Percentiles rank a stretch among this genome's conserved stretches.
Evolutionary conservation across 139 green algal genomes (phyloP).

Genomic region (Chlamydomonas urium): DNA sequence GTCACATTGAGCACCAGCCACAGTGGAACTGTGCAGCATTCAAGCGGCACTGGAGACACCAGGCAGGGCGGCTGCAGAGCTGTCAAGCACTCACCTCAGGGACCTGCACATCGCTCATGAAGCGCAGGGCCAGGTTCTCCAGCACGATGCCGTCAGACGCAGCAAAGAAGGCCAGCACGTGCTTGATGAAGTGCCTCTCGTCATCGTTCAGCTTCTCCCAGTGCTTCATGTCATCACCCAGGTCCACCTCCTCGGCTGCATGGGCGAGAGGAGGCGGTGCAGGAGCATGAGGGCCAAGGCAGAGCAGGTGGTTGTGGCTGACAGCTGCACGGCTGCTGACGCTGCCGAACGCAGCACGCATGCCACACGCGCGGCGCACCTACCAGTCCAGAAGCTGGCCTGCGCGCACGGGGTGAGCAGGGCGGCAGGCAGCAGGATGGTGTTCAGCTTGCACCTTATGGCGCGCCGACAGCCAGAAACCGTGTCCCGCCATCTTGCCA

Average conservation of each 20-base stretch:
- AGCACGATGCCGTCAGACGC: conserved; percentile 95
- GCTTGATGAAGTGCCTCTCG: conserved; percentile 94
- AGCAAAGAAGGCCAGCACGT: conserved; percentile 98
- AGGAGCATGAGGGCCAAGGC: too few species aligned
- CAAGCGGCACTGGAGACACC: too few species aligned
- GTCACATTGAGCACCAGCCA: too few species aligned
- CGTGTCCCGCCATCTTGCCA: conserved; percentile 94
- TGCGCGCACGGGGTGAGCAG: conserved; percentile 27
- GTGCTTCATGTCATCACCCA: conserved; percentile 83
- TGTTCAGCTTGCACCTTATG: too few species aligned
- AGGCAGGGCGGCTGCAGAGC: too few species aligned
- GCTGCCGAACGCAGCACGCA: too few species aligned
- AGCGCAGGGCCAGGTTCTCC: conserved; percentile 92
- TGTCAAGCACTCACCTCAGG: conserved; percentile 16
- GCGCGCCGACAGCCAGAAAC: too few species aligned
- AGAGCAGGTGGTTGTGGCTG: too few species aligned
- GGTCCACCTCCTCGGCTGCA: conserved; percentile 94
- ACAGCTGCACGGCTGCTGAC: too few species aligned
- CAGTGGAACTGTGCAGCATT: too few species aligned
- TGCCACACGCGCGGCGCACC: too few species aligned
- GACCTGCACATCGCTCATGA: conserved; percentile 94
- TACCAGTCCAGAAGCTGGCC: conserved; percentile 86
- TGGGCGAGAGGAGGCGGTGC: neutral
- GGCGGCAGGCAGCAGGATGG: neutral
- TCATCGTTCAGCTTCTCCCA: conserved; percentile 86